Evolutionary conservation across 805 yeast species (phyloP).

Genomic region (Tetrapisispora phaffii): DNA sequence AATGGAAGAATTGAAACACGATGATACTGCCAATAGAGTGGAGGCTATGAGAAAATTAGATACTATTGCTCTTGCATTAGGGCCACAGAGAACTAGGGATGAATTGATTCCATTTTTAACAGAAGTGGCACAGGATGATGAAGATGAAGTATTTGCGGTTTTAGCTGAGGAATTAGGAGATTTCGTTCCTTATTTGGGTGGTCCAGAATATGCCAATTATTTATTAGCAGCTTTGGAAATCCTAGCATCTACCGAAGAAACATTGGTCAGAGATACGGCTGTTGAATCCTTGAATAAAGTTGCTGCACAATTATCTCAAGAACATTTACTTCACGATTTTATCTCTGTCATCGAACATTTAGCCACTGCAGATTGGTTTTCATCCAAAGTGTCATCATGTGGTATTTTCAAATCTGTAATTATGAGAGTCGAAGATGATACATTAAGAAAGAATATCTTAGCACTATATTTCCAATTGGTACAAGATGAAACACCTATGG

Average conservation of each 20-base stretch:
- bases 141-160: constrained; percentile 93
- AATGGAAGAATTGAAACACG: constrained; percentile 95
- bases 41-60: constrained; percentile 91
- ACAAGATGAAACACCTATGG: constrained; percentile 95
- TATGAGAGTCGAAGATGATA: constrained; percentile 42
- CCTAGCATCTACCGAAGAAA: constrained; percentile 89
- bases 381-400: constrained; percentile 81
- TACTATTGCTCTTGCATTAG: constrained; percentile 89
- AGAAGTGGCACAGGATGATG: constrained; percentile 86
- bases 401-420: constrained; percentile 73
- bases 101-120: constrained; percentile 87
- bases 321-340: constrained; percentile 56
- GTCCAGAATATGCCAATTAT: constrained; percentile 50
- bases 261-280: constrained; percentile 90
- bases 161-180: constrained; percentile 84
- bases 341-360: constrained; percentile 70
- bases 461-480: constrained; percentile 59
- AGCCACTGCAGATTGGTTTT: constrained; percentile 89
- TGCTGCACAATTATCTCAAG: constrained; percentile 49
- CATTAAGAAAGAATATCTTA: constrained; percentile 51
- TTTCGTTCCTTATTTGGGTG: constrained; percentile 86
- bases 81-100: constrained; percentile 81
- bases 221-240: constrained; percentile 64
- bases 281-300: constrained; percentile 72
- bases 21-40: constrained; percentile 86